A percentile compares a stretch with the other conserved stretches of the same genome.
Conservation (phyloP, 352 stramenopile genomes). For the Phytophthora cactorum region DNA sequence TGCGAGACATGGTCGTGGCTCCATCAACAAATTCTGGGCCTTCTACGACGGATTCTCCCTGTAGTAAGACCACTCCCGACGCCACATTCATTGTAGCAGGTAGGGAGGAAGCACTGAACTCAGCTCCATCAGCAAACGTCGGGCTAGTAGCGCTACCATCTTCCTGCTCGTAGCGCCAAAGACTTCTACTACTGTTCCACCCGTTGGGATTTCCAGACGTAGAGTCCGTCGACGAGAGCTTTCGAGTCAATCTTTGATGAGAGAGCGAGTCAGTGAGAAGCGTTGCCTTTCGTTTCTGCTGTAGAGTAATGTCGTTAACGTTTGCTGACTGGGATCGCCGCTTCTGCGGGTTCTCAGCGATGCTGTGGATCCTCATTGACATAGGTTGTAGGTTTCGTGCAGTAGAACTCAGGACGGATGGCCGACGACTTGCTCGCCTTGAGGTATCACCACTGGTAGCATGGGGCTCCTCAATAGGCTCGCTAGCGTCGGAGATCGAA, state of each 20-base stretch:
- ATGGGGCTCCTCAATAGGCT: background rate
- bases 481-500: slow-evolving; percentile 25
- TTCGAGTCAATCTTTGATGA: slow-evolving; percentile 17
- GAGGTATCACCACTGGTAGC: background rate
- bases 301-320: slow-evolving; percentile 1
- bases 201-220: slow-evolving; percentile 8
- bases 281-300: slow-evolving; percentile 23
- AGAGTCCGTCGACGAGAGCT: slow-evolving; percentile 19
- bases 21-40: slow-evolving; percentile 50
- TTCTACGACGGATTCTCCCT: slow-evolving; percentile 50
- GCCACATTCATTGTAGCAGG: slow-evolving; percentile 40
- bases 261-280: slow-evolving; percentile 38
- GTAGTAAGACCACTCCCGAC: slow-evolving; percentile 46
- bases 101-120: slow-evolving; percentile 34
- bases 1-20: slow-evolving; percentile 65
- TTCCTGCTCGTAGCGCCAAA: slow-evolving; percentile 39
- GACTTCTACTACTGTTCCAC: slow-evolving; percentile 19
- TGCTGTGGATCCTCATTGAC: slow-evolving; percentile 3
- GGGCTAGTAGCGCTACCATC: slow-evolving; percentile 14
- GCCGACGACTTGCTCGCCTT: slow-evolving; percentile 11
- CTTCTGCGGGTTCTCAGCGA: slow-evolving; percentile 28
- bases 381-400: slow-evolving; percentile 12
- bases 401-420: slow-evolving; percentile 6
- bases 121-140: slow-evolving; percentile 28
- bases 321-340: slow-evolving; percentile 21